A percentile compares a stretch with the other conserved stretches of the same genome.
phyloP scores from a whole-genome alignment of 495 filamentous ascomycete species.

The Aspergillus steynii region DNA sequence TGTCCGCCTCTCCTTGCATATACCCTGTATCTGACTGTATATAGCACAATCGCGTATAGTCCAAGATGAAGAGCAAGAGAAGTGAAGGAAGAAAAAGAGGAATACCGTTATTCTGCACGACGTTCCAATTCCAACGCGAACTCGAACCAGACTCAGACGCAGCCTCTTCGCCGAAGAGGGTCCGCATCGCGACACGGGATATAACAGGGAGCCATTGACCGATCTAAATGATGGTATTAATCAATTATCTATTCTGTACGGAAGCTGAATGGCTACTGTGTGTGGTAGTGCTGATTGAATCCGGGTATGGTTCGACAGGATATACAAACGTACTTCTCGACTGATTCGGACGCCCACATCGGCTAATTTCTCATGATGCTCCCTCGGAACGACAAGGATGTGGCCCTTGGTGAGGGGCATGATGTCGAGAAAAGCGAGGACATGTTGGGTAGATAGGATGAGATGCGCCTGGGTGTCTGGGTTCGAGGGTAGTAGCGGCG shows the following conservation, averaged over 20 bases:
- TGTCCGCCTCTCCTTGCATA: too few relatives aligned
- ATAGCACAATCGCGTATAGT: too few relatives aligned
- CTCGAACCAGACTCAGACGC: conserved; percentile 9
- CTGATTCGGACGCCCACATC: conserved; percentile 59
- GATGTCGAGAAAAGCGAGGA: conserved; percentile 88
- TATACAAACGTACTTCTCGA: conserved; percentile 45
- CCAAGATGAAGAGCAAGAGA: conserved; percentile 2
- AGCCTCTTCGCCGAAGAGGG: conserved; percentile 36
- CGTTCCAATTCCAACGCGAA: conserved; percentile 73
- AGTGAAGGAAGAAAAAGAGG: conserved; percentile 8
- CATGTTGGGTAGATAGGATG: conserved; percentile 68
- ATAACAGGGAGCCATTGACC: conserved; percentile 74
- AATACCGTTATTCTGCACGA: conserved; percentile 91
- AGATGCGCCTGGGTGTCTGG: conserved; percentile 54
- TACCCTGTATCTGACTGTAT: too few relatives aligned
- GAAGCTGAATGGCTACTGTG: too few relatives aligned
- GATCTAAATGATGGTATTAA: conserved; percentile 31
- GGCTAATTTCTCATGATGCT: conserved; percentile 68
- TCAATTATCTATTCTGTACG: not conserved
- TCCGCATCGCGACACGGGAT: conserved; percentile 64
- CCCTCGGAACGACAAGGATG: conserved; percentile 70
- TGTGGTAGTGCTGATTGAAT: too few relatives aligned
- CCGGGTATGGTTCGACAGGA: not conserved
- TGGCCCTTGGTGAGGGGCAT: conserved; percentile 80
- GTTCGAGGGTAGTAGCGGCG: not conserved